Evolutionary conservation across 2,329 filamentous ascomycete species (phyloP), one percentile per base, ranked within the genome.

Genomic region (Aspergillus ustus): DNA sequence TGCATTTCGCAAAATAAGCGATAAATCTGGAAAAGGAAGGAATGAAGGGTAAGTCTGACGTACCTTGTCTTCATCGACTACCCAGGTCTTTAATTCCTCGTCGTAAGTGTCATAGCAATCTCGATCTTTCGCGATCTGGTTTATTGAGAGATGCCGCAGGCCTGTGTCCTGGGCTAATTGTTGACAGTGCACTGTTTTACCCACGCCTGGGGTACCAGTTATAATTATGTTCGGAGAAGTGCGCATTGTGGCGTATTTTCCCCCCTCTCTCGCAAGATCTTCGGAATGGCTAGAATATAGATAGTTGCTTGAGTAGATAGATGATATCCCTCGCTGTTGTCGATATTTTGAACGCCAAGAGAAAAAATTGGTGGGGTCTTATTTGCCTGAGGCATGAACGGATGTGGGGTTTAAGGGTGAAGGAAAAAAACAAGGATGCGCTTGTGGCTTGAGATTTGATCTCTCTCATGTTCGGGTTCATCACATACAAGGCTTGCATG

Each of bases 21-120:
- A 49, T n/a, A 6, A 37, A 56, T 55, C 9, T 11, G 37, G 28
- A 48, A 19, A 60, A 31, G 37, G 54, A 57, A 13, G 13, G 20
- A 25, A 60, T 43, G 19, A 44, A 22, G 52, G 44, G 44, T 15
- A 53, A 40, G 44, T 37, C 55, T 40, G 50, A 71, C 79, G 63
- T 72, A 93, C 92, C 85, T 96, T 96, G 74, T 99, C 95, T 77
- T 99, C 95, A 73, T 99, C 94, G 17, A 99, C 93, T 61, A 98
- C 91, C 88, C 91, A 96, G 71, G 90, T 93, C 75, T 92, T 87
- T 58, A 89, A 88, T 75, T 93, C 90, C 48, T 96, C 90, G 69
- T 96, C 92, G 79, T 87, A 96, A 25, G 91, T 91, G 73, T 97
- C 93, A 72, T 95, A 91, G 73, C 93, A 97, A 61, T 85, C 87